Base-by-base conservation (phyloP, 192 early-diverging fungal genomes). In the Entophlyctis helioformis region DNA sequence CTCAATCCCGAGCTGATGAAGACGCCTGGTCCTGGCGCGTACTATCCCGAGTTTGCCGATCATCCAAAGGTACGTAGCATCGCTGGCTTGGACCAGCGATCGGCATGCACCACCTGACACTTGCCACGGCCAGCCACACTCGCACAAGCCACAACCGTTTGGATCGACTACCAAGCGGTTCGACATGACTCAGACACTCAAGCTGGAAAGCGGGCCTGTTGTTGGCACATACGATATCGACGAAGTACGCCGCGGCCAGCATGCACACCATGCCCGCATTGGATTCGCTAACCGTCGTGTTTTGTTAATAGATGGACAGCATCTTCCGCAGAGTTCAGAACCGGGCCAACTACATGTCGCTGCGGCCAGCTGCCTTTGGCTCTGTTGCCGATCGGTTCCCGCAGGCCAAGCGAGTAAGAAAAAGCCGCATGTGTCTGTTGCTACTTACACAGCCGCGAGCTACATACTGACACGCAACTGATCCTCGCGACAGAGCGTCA, bases 1-100 rank as follows among this genome's bases (percentile, higher is more conserved):
- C 22, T 57, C 16, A 44, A 54, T 29, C 24, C 47, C 27, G 64
- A 66, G 38, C 59, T 60, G 25, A 56, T 50, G 23, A 58, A 64
- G 24, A 65, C 54, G 2, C 71, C 71, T 20, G 71, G 64, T 6
- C 71, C 71, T 2, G 65, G 71, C 4, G 46, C 60, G 1, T 74
- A 74, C 42, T 60, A 67, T 53, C 67, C 67, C 1, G 70, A 72
- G 48, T 44, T 55, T 20, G 47, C 59, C 11, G 50, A 57, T 18
- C 42, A 51, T 19, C 50, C 38, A 24, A 65, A 60, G 47, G 53
- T 55, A 39, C 6, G 7, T n/a, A n/a, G n/a, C n/a, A n/a, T n/a
- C n/a, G n/a, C n/a, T n/a, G n/a, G n/a, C n/a, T n/a, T n/a, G n/a
- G n/a, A n/a, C n/a, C n/a, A n/a, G n/a, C n/a, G n/a, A n/a, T n/a